Conservation (phyloP, 139 green algal species). For the Picochlorum sp. region DNA sequence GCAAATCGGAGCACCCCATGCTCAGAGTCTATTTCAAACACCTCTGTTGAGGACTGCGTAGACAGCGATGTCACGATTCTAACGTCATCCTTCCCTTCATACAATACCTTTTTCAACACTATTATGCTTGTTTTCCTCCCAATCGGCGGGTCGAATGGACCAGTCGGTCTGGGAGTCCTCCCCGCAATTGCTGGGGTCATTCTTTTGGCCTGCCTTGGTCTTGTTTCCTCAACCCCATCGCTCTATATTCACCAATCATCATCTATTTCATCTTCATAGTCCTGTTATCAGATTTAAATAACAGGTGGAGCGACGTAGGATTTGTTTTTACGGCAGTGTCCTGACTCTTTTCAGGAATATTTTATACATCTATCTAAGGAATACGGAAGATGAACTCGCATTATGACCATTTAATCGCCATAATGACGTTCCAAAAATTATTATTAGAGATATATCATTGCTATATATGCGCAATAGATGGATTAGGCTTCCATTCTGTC, state of each 20-base stretch:
- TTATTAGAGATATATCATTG: too few species aligned
- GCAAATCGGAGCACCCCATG: slow-evolving; percentile 4
- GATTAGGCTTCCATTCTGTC: too few species aligned
- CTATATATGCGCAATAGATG: too few species aligned
- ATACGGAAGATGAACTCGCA: too few species aligned
- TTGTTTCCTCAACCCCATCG: not conserved
- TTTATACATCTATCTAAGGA: too few species aligned
- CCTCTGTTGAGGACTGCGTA: slow-evolving; percentile 22
- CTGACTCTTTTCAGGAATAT: too few species aligned
- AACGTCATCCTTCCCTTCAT: slow-evolving; percentile 16
- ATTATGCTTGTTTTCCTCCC: slow-evolving; percentile 18
- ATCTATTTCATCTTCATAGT: too few species aligned
- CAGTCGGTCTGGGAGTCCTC: not conserved
- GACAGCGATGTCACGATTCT: slow-evolving; percentile 25
- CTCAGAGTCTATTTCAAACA: not conserved
- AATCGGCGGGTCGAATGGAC: slow-evolving; percentile 19
- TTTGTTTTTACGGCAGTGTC: too few species aligned
- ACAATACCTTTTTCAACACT: slow-evolving; percentile 3
- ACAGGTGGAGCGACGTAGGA: too few species aligned
- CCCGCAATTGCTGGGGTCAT: not conserved
- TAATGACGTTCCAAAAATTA: too few species aligned
- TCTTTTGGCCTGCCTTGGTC: not conserved
- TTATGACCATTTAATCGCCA: too few species aligned
- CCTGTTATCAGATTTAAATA: too few species aligned
- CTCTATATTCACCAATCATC: not conserved